These are phyloP conservation scores for Kazachstania sp. DNA, from an alignment of 1,139 yeast species.

Conservation along the genomic window DNA sequence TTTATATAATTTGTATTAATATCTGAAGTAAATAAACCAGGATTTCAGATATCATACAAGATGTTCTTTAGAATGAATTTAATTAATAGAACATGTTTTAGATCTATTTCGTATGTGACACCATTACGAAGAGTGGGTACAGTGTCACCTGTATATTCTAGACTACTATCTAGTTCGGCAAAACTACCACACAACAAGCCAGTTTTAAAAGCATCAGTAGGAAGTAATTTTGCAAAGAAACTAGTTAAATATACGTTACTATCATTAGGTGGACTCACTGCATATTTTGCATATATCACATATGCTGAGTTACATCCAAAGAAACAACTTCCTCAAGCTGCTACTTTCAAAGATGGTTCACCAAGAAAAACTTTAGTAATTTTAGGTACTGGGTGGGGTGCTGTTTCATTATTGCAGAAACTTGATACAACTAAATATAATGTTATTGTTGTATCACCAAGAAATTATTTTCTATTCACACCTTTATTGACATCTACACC, in stretches of 20 bases:
- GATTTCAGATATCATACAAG: too few relatives aligned
- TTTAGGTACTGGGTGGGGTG: conserved; percentile 94
- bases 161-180: too few relatives aligned
- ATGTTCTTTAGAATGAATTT: too few relatives aligned
- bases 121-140: too few relatives aligned
- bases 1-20: too few relatives aligned
- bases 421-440: conserved; percentile 81
- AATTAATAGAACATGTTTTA: too few relatives aligned
- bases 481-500: conserved; percentile 91
- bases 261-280: conserved; percentile 37
- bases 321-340: conserved; percentile 49
- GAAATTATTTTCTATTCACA: conserved; percentile 90
- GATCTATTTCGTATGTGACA: too few relatives aligned
- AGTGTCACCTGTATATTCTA: too few relatives aligned
- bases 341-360: conserved; percentile 56
- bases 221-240: conserved; percentile 1
- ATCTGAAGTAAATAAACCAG: too few relatives aligned
- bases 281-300: conserved; percentile 47
- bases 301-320: conserved; percentile 57
- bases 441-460: conserved; percentile 83
- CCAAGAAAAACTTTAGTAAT: conserved; percentile 82
- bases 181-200: neutral
- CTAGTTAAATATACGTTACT: conserved; percentile 33
- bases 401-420: conserved; percentile 71
- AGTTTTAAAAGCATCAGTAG: neutral